phyloP scores from a whole-genome alignment of 2,329 filamentous ascomycete genomes.

The Colletotrichum coccodes region DNA sequence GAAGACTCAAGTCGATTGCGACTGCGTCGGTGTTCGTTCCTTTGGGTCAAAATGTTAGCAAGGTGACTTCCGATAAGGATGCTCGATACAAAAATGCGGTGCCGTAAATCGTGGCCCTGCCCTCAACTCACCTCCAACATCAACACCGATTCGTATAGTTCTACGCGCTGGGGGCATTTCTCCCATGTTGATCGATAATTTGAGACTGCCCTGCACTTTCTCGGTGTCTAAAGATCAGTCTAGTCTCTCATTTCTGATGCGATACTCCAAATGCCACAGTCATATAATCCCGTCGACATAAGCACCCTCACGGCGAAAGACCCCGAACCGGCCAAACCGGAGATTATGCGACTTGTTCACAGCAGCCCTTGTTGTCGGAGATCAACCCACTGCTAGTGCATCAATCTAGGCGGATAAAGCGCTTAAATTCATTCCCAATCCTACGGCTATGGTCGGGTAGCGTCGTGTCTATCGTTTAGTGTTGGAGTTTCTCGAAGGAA shows the following conservation, averaged over 20 bases:
- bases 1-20: slow-evolving; percentile 52
- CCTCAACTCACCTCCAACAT: slow-evolving; percentile 51
- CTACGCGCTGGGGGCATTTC: slow-evolving; percentile 11
- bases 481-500: background rate
- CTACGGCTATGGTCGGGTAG: background rate
- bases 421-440: background rate
- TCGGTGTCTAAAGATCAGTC: background rate
- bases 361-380: background rate
- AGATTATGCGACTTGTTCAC: background rate
- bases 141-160: slow-evolving; percentile 52
- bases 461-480: background rate
- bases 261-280: background rate
- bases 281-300: background rate
- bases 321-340: too few species aligned
- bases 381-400: background rate
- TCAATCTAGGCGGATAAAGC: slow-evolving; percentile 4
- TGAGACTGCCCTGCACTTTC: background rate
- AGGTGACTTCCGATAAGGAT: too few species aligned
- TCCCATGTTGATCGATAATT: background rate
- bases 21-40: slow-evolving; percentile 65
- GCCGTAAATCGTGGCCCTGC: background rate
- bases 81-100: background rate
- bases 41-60: background rate
- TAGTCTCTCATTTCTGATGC: too few species aligned
- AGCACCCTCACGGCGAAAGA: background rate